These are phyloP conservation scores for Tolypocladium album DNA, from an alignment of 2,329 filamentous ascomycete genomes.

Conservation along the genomic window DNA sequence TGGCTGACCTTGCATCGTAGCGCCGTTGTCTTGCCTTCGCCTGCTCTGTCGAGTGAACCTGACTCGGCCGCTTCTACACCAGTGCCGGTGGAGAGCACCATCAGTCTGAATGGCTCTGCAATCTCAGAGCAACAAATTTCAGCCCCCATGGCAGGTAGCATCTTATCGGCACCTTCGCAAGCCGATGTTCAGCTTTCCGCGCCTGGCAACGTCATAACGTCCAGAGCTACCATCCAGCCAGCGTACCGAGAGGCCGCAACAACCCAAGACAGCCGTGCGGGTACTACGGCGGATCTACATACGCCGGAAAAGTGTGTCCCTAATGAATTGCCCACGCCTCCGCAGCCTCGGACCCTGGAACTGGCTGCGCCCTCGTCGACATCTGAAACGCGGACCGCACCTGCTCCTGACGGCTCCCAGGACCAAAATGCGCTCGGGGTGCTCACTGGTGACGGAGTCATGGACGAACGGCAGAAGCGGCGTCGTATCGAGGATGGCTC, in stretches of 20 bases:
- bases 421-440: too few relatives aligned
- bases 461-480: neutral
- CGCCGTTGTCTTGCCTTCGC: conserved; percentile 43
- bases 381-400: neutral
- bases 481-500: neutral
- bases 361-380: neutral
- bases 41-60: conserved; percentile 50
- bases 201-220: neutral
- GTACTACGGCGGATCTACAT: neutral
- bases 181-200: neutral
- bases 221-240: neutral
- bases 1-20: conserved; percentile 2
- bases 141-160: neutral
- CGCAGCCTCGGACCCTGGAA: neutral
- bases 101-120: neutral
- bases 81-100: neutral
- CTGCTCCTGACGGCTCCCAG: neutral
- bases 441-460: neutral
- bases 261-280: neutral
- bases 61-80: conserved; percentile 25
- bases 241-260: neutral
- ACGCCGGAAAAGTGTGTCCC: neutral
- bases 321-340: neutral
- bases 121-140: neutral
- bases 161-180: neutral